phyloP scores from a whole-genome alignment of 495 filamentous ascomycete genomes.

The Glutinoglossum americanum region DNA sequence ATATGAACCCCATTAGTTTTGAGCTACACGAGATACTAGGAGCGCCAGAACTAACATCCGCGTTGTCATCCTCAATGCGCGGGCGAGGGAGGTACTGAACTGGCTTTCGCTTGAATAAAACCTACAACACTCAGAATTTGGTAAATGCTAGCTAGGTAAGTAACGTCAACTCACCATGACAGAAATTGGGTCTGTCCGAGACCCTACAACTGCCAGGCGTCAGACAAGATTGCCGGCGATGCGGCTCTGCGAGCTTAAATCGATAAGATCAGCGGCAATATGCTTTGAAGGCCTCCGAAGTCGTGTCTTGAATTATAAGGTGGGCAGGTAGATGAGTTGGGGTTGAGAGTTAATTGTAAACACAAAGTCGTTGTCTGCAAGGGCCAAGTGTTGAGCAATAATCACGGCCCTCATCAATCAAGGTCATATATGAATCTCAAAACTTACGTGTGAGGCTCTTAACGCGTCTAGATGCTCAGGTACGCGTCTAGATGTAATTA shows the following conservation, averaged over 20 bases:
- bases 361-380: not conserved
- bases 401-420: not conserved
- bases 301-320: not conserved
- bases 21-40: not conserved
- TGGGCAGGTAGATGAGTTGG: not conserved
- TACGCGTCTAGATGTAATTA: not conserved
- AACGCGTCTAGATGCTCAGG: not conserved
- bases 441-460: not conserved
- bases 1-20: not conserved
- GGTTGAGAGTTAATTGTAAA: not conserved
- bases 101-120: slow-evolving; percentile 88
- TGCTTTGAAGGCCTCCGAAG: not conserved
- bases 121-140: slow-evolving; percentile 27
- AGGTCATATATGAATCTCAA: not conserved
- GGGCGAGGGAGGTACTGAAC: slow-evolving; percentile 62
- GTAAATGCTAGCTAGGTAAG: not conserved
- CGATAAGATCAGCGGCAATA: not conserved
- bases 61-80: slow-evolving; percentile 53
- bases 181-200: not conserved
- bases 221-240: not conserved
- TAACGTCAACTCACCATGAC: not conserved
- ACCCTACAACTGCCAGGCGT: not conserved
- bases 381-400: not conserved
- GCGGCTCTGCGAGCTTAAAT: not conserved
- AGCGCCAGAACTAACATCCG: slow-evolving; percentile 35